Conservation (phyloP, 345 rosid species). For the Xanthoceras sorbifolium region DNA sequence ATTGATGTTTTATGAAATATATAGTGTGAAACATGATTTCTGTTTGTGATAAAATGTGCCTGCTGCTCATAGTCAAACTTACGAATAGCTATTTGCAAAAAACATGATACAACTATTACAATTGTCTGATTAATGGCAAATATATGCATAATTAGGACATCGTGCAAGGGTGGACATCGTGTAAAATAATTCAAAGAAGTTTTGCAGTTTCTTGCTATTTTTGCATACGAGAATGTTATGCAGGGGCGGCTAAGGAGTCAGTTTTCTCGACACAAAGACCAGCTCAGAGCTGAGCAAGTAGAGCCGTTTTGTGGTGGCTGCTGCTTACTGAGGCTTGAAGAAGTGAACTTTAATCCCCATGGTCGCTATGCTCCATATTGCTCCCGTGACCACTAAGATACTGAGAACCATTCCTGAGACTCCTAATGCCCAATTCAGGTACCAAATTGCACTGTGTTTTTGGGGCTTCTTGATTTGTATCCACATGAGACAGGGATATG, state of each 20-base stretch:
- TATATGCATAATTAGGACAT: not conserved
- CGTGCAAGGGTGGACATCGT: not conserved
- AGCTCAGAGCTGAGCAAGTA: not conserved
- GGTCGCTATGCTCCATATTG: constrained; percentile 51
- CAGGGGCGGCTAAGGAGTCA: not conserved
- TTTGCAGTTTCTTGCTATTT: too few relatives aligned
- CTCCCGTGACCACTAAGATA: constrained; percentile 35
- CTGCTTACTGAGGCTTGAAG: constrained; percentile 45
- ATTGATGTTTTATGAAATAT: constrained; percentile 14
- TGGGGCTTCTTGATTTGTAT: constrained; percentile 44
- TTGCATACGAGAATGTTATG: too few relatives aligned
- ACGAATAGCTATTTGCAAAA: not conserved
- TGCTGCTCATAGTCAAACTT: not conserved
- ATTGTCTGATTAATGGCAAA: not conserved
- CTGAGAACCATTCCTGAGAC: constrained; percentile 47
- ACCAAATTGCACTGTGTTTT: constrained; percentile 35
- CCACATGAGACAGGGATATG: constrained; percentile 68
- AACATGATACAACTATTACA: not conserved
- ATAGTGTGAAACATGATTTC: constrained; percentile 9
- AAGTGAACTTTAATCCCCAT: constrained; percentile 48
- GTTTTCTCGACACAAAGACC: not conserved
- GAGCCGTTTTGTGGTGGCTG: not conserved
- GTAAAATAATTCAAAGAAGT: not conserved
- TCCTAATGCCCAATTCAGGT: constrained; percentile 43
- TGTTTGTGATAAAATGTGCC: not conserved